Evolutionary conservation across 345 rosid genomes (phyloP).

Genomic region (Eucalyptus camaldulensis): DNA sequence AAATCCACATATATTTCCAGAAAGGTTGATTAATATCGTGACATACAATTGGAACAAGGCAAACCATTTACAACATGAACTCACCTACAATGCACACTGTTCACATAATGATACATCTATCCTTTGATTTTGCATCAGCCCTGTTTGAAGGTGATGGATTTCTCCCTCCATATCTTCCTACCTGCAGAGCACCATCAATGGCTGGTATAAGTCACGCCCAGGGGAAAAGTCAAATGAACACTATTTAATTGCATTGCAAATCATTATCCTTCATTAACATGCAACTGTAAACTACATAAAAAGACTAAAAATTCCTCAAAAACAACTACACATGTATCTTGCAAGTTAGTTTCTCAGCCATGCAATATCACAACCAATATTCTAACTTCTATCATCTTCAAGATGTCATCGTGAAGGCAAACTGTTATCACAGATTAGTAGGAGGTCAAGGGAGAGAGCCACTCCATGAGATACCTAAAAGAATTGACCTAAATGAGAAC

Average conservation of each 20-base stretch:
- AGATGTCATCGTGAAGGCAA: not conserved
- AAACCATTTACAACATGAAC: not conserved
- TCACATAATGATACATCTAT: conserved; percentile 3
- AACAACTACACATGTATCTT: not conserved
- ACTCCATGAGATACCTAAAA: not conserved
- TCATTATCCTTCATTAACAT: not conserved
- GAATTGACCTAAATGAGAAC: not conserved
- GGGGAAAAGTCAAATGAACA: not conserved
- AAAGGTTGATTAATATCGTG: not conserved
- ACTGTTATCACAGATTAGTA: not conserved
- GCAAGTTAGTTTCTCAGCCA: not conserved
- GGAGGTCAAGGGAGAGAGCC: not conserved
- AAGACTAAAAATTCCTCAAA: not conserved
- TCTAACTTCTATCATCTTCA: not conserved
- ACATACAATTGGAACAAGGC: not conserved
- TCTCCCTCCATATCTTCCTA: conserved; percentile 39
- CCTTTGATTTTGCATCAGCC: conserved; percentile 55
- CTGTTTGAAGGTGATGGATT: conserved; percentile 35
- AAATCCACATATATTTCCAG: not conserved
- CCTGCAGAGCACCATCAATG: conserved; percentile 21
- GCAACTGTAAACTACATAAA: not conserved
- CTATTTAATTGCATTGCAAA: not conserved
- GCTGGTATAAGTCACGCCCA: not conserved
- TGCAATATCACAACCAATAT: not conserved
- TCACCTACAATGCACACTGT: not conserved